Base-by-base conservation (phyloP, 2,329 filamentous ascomycete genomes). In the Xylariales sp. region DNA sequence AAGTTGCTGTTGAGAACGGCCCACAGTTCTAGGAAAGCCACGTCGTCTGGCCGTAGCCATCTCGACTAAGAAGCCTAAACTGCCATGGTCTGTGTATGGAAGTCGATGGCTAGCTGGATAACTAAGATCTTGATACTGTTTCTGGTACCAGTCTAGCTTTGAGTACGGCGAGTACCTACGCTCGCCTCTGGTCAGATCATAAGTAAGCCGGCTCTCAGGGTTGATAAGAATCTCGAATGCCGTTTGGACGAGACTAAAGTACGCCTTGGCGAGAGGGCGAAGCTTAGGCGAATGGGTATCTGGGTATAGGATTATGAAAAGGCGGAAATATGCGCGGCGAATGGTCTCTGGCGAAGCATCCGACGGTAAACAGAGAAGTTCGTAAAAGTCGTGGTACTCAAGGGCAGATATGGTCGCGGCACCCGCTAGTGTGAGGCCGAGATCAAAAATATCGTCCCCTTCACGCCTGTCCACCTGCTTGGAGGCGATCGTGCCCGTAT, bases 221-320 rank as follows among this genome's bases (percentile, higher is more conserved):
- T 70, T 61, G 32, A 67, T 61, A n/a, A 74, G 57, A 2, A 63
- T 66, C 51, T 73, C 70, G 33, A 70, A 72, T 6, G 68, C 70
- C 11, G 54, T 51, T 39, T 71, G 63, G 4, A 66, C 59, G 27
- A 57, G 52, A 10, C 57, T 51, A 33, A 72, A 65, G 45, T 70
- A 66, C 16, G 51, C 50, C 11, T 59, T 58, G 16, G 69, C 67
- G 24, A 60, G 47, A 21, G 57, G 57, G 24, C 59, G 63, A 33
- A 64, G 52, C 21, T 62, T 51, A 7, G 58, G 50, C 3, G 68
- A 62, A 41, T 71, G 64, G 33, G 52, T 57, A 20, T 66, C 63
- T 6, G 64, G 63, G 42, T 70, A 64, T 37, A 74, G 62, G 24
- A 70, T 55, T 31, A 63, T 57, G 29, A 67, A 63, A 13, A 71